phyloP scores from a whole-genome alignment of 2,329 filamentous ascomycete species.

The Aulographum hederae region DNA sequence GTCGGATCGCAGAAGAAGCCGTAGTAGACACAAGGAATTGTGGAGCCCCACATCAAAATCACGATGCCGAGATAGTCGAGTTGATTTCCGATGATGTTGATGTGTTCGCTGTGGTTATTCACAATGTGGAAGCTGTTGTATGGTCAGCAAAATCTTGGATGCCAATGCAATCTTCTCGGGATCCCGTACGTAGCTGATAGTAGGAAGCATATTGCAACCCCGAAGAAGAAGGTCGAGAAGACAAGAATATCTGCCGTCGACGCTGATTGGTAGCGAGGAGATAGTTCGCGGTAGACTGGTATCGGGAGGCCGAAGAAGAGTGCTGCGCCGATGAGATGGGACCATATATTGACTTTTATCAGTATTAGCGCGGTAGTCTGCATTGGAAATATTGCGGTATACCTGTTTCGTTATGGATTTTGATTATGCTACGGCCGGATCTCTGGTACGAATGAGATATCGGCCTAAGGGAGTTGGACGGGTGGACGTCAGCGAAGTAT shows the following conservation, averaged over 20 bases:
- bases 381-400: no score
- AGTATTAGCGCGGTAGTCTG: no score
- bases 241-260: slow-evolving; percentile 16
- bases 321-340: slow-evolving; percentile 54
- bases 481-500: no score
- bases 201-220: slow-evolving; percentile 24
- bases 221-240: slow-evolving; percentile 20
- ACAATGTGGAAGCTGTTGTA: slow-evolving; percentile 83
- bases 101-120: slow-evolving; percentile 61
- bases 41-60: slow-evolving; percentile 76
- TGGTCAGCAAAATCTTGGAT: no score
- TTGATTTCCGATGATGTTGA: slow-evolving; percentile 75
- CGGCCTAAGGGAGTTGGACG: no score
- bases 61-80: slow-evolving; percentile 93
- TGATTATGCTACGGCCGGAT: no score
- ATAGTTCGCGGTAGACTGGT: slow-evolving; percentile 47
- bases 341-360: slow-evolving; percentile 63
- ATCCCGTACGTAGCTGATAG: slow-evolving; percentile 43
- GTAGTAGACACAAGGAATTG: slow-evolving; percentile 60
- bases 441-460: no score
- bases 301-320: slow-evolving; percentile 54
- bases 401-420: no score
- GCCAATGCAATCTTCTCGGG: no score
- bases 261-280: slow-evolving; percentile 6
- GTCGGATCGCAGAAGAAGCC: slow-evolving; percentile 41